Conservation (phyloP, 1,284 basidiomycete species). For the Stygiomarasmius scandens region DNA sequence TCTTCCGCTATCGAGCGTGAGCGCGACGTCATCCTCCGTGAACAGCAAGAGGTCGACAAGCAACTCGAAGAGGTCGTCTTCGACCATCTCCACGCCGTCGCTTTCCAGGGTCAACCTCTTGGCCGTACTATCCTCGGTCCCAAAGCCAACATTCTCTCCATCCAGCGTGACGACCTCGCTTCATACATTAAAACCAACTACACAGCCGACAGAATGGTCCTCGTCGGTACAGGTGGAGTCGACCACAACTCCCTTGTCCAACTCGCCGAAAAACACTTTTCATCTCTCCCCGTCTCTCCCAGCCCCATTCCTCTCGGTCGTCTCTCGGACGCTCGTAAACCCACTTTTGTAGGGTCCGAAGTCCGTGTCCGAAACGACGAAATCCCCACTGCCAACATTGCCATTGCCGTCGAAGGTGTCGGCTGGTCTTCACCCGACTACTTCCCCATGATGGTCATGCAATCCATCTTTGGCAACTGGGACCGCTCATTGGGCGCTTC, state of each 20-base stretch:
- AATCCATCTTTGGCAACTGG: slow-evolving; percentile 99
- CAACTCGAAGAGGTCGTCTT: slow-evolving; percentile 98
- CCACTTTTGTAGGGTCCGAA: slow-evolving; percentile 92
- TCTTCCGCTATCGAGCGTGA: slow-evolving; percentile 89
- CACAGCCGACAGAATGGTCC: slow-evolving; percentile 97
- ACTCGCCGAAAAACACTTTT: slow-evolving; percentile 94
- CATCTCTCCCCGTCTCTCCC: slow-evolving; percentile 83
- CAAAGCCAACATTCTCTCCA: slow-evolving; percentile 95
- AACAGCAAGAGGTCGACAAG: slow-evolving; percentile 99
- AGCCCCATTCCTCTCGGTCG: slow-evolving; percentile 90
- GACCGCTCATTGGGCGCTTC: slow-evolving; percentile 95
- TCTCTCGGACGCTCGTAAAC: slow-evolving; percentile 66
- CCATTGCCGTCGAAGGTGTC: slow-evolving; percentile 97
- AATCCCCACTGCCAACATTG: slow-evolving; percentile 87
- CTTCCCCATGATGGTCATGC: slow-evolving; percentile 99
- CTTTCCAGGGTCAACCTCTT: slow-evolving; percentile 94
- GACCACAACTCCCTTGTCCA: slow-evolving; percentile 93
- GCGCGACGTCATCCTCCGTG: slow-evolving; percentile 94
- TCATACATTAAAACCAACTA: slow-evolving; percentile 98
- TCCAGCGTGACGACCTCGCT: slow-evolving; percentile 88
- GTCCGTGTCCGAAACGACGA: slow-evolving; percentile 96
- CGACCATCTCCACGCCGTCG: slow-evolving; percentile 96
- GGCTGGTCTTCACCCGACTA: slow-evolving; percentile 98
- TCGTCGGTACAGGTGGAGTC: slow-evolving; percentile 96
- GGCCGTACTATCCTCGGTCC: slow-evolving; percentile 98